A percentile compares a stretch with the other conserved stretches of the same genome.
Evolutionary conservation across 2,329 filamentous ascomycete genomes (phyloP).

Genomic region (Cladorrhinum sp.): DNA sequence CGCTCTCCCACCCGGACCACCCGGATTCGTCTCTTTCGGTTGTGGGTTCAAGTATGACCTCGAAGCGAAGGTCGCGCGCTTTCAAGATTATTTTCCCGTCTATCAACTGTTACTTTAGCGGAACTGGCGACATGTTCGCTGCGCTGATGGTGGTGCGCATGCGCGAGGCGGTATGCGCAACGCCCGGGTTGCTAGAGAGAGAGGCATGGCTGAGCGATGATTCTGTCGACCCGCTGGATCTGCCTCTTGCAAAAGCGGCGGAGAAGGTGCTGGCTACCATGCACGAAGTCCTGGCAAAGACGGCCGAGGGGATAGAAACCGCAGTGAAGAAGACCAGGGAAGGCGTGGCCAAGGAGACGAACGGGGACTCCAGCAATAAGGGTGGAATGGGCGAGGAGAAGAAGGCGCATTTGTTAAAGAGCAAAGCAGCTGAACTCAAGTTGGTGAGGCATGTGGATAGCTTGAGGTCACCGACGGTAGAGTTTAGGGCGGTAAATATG

Average conservation of each 20-base stretch:
- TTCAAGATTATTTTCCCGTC: slow-evolving; percentile 86
- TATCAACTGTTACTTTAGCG: slow-evolving; percentile 91
- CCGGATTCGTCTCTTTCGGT: slow-evolving; percentile 59
- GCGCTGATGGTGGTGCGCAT: slow-evolving; percentile 85
- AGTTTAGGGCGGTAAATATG: slow-evolving; percentile 58
- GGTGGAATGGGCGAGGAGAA: slow-evolving; percentile 51
- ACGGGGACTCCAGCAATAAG: slow-evolving; percentile 39
- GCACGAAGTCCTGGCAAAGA: slow-evolving; percentile 75
- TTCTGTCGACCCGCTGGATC: slow-evolving; percentile 61
- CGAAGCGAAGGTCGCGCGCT: slow-evolving; percentile 65
- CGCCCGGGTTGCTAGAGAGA: slow-evolving; percentile 46
- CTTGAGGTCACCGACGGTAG: slow-evolving; percentile 62
- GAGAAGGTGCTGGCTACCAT: slow-evolving; percentile 90
- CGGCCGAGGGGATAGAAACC: slow-evolving; percentile 60
- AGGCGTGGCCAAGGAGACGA: slow-evolving; percentile 36
- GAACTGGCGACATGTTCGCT: slow-evolving; percentile 98
- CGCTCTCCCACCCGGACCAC: slow-evolving; percentile 56
- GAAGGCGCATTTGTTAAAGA: slow-evolving; percentile 64
- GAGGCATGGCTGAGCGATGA: slow-evolving; percentile 77
- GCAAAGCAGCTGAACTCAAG: slow-evolving; percentile 84
- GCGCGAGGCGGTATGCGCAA: slow-evolving; percentile 68
- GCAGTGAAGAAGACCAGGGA: slow-evolving; percentile 45
- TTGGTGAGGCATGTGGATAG: slow-evolving; percentile 72
- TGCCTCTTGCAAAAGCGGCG: slow-evolving; percentile 79
- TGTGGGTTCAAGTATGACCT: slow-evolving; percentile 71